Evolutionary conservation across 202 grass and related monocot species (phyloP), one percentile per base, ranked within the genome.

Genomic region (Carex arenaria): DNA sequence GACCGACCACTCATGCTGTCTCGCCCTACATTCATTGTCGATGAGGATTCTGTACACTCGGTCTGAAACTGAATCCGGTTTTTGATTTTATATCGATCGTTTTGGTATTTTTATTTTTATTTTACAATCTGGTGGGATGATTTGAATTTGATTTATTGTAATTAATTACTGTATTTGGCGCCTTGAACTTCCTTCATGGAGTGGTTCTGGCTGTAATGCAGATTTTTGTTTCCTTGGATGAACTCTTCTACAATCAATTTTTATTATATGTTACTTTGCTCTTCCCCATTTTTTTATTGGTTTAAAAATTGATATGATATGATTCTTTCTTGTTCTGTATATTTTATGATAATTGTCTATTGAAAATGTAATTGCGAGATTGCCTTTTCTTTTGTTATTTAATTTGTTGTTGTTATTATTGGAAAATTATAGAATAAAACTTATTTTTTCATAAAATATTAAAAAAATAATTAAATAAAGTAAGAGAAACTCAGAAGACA

Each of bases 1-100:
- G 91, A 90, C 40, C 90, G 90, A 51, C 87, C 92, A 5, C 90
- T 97, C 90, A 85, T 94, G 92, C 79, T 94, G 71, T 91, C 92
- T 72, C 82, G 72, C 2, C 83, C 94, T 28, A 79, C 88, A 52
- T 68, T 82, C 71, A 61, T 90, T 64, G 80, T 81, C 5, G 80
- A 85, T 57, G 73, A 92, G 65, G 86, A 86, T 76, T 85, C 83
- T 82, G 89, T 93, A 45, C 87, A 85, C 4, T 38, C 87, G 32
- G 90, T 38, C 0, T 93, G 11, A 86, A 23, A 59, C 13, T 93
- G 11, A 86, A 38, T 68, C 13, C 40, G 15, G 19, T 7, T 20
- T 65, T 66, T 19, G 36, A 38, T 49, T 49, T 67, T 55, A 42
- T 54, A 5, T 60, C 72, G 13, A 53, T 34, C 3, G 13, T 57